Evolutionary conservation across 2,329 filamentous ascomycete species (phyloP), one percentile per base, ranked within the genome.

Genomic region (Coniella lustricola): DNA sequence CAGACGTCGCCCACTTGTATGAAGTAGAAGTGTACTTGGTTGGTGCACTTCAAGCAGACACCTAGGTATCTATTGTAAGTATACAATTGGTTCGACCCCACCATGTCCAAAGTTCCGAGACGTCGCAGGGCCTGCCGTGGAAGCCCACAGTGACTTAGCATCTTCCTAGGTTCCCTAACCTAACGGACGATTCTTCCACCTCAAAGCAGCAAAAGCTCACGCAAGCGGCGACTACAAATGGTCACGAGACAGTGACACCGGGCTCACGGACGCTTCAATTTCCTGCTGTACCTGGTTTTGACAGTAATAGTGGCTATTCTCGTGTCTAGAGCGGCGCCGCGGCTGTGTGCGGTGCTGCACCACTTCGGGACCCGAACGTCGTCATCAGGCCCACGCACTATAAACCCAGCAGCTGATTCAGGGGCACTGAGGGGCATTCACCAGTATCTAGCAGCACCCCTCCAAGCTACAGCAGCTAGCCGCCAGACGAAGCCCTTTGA

Each of bases 271-370:
- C 47, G 48, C 31, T 44, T 38, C 8, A 44, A 46, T 31, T 31
- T 53, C 34, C 37, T 53, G 3, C 22, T 52, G 12, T 52, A 48
- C 20, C 34, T 48, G n/a, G 17, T 56, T 7, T 10, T 55, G 36
- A 52, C 50, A 14, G 47, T 60, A 51, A 57, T 53, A 37, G 49
- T 58, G 50, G 56, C 56, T 44, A 21, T 56, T 29, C 25, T 54
- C n/a, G 32, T 56, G 32, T 50, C 51, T 3, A 54, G 54, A 46
- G 49, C 54, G 10, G 49, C 43, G 31, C 54, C 52, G 38, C 52
- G 56, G 42, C 50, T 56, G 44, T 51, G 37, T 37, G 49, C 54
- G 45, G 43, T 56, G 20, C 38, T 47, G 39, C 40, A 45, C 44
- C 52, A 54, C 36, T 41, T 56, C 49, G 48, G 42, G 35, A 43